Conservation (phyloP, 1,284 basidiomycete genomes). For the Papiliotrema flavescens region DNA sequence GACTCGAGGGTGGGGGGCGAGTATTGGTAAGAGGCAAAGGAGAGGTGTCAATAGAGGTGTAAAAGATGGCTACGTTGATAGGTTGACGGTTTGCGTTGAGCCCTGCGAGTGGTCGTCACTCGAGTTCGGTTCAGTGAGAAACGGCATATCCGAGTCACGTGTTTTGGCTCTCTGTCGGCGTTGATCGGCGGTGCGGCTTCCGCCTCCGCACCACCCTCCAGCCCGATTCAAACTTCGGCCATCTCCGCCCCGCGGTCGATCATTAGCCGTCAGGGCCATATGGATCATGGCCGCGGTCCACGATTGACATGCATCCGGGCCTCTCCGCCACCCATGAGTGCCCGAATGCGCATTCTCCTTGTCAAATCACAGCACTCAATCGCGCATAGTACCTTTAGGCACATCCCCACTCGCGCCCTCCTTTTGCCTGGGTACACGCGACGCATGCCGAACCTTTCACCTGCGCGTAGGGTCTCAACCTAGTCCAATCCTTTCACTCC, state of each 20-base stretch:
- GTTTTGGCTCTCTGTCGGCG: neutral
- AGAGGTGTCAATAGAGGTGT: neutral
- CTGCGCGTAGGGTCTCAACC: too few species aligned
- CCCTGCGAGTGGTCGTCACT: neutral
- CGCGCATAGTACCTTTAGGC: too few species aligned
- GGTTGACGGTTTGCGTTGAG: neutral
- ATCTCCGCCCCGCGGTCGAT: neutral
- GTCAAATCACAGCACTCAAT: too few species aligned
- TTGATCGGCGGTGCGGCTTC: neutral
- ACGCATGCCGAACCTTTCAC: too few species aligned
- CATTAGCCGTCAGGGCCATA: too few species aligned
- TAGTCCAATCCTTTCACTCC: too few species aligned
- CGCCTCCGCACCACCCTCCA: neutral
- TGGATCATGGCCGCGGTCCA: too few species aligned
- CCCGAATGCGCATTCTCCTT: too few species aligned
- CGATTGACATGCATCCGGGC: too few species aligned
- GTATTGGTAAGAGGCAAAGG: neutral
- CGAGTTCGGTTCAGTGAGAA: neutral
- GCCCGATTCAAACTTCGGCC: neutral
- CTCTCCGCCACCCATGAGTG: too few species aligned
- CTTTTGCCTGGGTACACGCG: too few species aligned
- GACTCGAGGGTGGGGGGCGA: neutral
- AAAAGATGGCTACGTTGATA: neutral
- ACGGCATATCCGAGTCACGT: neutral
- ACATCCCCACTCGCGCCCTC: too few species aligned